A percentile compares a stretch with the other conserved stretches of the same genome.
Conservation (phyloP, 2,329 filamentous ascomycete genomes). For the Cytospora piceicola region DNA sequence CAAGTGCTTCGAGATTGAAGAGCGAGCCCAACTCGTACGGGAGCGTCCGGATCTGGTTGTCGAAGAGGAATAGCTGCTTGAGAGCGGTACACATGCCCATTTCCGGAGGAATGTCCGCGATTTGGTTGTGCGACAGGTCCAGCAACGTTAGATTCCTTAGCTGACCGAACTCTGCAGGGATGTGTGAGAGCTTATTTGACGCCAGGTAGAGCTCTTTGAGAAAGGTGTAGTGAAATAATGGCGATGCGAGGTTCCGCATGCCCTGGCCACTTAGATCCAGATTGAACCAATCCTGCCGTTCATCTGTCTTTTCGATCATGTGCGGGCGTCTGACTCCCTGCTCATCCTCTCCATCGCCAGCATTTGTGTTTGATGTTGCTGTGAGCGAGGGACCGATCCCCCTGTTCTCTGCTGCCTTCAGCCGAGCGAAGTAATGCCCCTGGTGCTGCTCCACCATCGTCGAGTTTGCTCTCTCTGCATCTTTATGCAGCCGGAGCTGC, state of each 20-base stretch:
- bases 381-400: conserved; percentile 62
- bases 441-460: conserved; percentile 71
- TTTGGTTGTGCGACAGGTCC: conserved; percentile 86
- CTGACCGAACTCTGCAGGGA: conserved; percentile 82
- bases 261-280: conserved; percentile 97
- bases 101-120: conserved; percentile 81
- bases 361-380: conserved; percentile 51
- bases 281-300: conserved; percentile 86
- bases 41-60: conserved; percentile 82
- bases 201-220: conserved; percentile 91
- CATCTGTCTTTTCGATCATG: conserved; percentile 67
- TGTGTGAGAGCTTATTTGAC: conserved; percentile 81
- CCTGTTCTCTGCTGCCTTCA: conserved; percentile 71
- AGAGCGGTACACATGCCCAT: conserved; percentile 96
- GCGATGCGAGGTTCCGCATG: conserved; percentile 76
- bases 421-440: conserved; percentile 72
- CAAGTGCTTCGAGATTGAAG: conserved; percentile 84
- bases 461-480: conserved; percentile 71
- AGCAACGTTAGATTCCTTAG: conserved; percentile 81
- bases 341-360: conserved; percentile 56
- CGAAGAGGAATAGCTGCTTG: conserved; percentile 82
- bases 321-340: conserved; percentile 64
- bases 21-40: conserved; percentile 88
- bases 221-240: conserved; percentile 87
- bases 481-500: conserved; percentile 80